Percentiles rank a stretch among this genome's conserved stretches.
Conservation (phyloP, 78 protist genomes). For the slime mould (Dictyostelium discoideum) region dicty_2.7 NC_007090.3:862001-862500, state of each 20-base stretch:
- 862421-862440: neutral
- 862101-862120: neutral
- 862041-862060: neutral
- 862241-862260: neutral
- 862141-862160: neutral
- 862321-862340: slow-evolving; percentile 13
- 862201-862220: neutral
- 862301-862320: slow-evolving; percentile 5
- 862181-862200: neutral
- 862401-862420: neutral
- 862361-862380: neutral
- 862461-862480: slow-evolving; percentile 13
- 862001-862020: neutral
- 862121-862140: neutral
- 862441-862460: neutral
- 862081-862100: neutral
- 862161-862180: neutral
- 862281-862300: too few species aligned
- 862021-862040: neutral
- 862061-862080: neutral
- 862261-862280: neutral
- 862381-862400: neutral
- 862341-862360: slow-evolving; percentile 1
- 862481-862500: slow-evolving; percentile 6
- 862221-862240: slow-evolving; percentile 8